These are phyloP conservation scores for Endocarpon pusillum DNA, from an alignment of 495 filamentous ascomycete species.

Conservation along the genomic window DNA sequence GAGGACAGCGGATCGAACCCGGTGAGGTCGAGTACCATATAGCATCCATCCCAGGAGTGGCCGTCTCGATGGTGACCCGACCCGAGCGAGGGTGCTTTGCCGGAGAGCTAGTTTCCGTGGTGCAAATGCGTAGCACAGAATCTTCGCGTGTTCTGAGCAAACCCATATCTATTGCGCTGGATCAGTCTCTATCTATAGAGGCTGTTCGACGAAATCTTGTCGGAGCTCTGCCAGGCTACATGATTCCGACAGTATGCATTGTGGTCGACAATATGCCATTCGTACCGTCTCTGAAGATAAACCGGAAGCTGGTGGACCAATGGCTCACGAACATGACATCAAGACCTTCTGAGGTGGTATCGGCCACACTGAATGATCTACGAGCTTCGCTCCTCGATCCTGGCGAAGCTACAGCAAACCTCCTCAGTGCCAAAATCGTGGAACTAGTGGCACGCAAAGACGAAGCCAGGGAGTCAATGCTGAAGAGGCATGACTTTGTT, in stretches of 20 bases:
- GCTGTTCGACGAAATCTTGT: background rate
- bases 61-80: background rate
- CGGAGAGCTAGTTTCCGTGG: too few relatives aligned
- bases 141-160: too few relatives aligned
- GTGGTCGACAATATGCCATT: conserved; percentile 23
- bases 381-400: conserved; percentile 5
- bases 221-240: conserved; percentile 14
- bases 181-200: too few relatives aligned
- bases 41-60: background rate
- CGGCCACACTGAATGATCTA: conserved; percentile 5
- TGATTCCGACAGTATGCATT: conserved; percentile 25
- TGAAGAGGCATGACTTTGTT: conserved; percentile 12
- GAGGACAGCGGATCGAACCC: conserved; percentile 30
- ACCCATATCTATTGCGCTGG: too few relatives aligned
- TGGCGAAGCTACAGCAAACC: conserved; percentile 9
- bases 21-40: conserved; percentile 28
- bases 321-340: conserved; percentile 11
- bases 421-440: conserved; percentile 11
- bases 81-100: too few relatives aligned
- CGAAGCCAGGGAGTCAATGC: too few relatives aligned
- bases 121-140: too few relatives aligned
- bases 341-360: conserved; percentile 7
- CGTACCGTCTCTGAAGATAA: conserved; percentile 23
- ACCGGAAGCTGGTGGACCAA: conserved; percentile 13
- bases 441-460: conserved; percentile 8